phyloP scores from a whole-genome alignment of 495 filamentous ascomycete genomes.

The Mytilinidion resinicola region DNA sequence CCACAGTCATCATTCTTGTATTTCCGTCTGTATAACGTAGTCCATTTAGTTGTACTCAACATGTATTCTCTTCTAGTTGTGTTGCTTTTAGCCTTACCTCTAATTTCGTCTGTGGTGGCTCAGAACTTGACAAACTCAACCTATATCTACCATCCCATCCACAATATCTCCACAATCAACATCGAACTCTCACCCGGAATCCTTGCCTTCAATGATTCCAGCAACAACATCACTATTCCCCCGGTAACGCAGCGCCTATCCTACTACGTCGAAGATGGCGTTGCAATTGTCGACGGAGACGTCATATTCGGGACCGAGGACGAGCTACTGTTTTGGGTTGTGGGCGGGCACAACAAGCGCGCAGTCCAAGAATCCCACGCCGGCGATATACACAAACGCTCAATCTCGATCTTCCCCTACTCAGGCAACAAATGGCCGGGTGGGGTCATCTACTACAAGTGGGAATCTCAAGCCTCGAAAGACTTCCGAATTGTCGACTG shows the following conservation, averaged over 20 bases:
- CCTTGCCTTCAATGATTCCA: neutral
- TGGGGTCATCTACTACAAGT: slow-evolving; percentile 10
- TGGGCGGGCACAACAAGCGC: neutral
- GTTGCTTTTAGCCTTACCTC: neutral
- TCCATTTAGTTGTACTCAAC: no score
- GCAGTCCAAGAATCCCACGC: neutral
- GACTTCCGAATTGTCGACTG: slow-evolving; percentile 1
- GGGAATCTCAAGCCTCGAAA: slow-evolving; percentile 4
- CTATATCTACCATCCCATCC: neutral
- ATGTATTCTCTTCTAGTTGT: neutral
- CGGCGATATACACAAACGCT: neutral
- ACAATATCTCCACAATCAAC: slow-evolving; percentile 2
- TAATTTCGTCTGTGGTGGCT: neutral
- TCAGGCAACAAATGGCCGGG: slow-evolving; percentile 11
- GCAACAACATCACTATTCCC: slow-evolving; percentile 2
- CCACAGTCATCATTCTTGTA: no score
- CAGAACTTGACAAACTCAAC: neutral
- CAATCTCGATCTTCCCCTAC: slow-evolving; percentile 10
- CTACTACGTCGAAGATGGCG: slow-evolving; percentile 2
- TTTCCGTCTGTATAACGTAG: no score
- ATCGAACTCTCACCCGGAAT: slow-evolving; percentile 1
- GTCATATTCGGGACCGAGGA: slow-evolving; percentile 6
- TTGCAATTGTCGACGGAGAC: slow-evolving; percentile 17
- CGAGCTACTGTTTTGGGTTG: slow-evolving; percentile 2
- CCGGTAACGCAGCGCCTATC: slow-evolving; percentile 1